These are phyloP conservation scores for Daldinia sp. DNA, from an alignment of 2,329 filamentous ascomycete genomes.

Conservation along the genomic window DNA sequence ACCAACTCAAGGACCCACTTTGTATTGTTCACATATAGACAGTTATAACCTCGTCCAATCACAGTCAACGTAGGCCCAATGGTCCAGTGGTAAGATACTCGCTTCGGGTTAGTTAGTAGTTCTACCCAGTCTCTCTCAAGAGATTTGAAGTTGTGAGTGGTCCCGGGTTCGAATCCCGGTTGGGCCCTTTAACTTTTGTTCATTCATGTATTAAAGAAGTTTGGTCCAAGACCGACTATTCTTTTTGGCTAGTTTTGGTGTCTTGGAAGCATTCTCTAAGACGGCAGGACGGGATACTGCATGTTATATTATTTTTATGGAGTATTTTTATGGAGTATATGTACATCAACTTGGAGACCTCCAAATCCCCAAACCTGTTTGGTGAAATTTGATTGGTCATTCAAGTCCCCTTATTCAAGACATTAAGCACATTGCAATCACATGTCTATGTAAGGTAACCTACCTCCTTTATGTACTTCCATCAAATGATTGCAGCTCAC, in stretches of 20 bases:
- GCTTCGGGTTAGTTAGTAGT: constrained; percentile 29
- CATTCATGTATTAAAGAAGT: neutral
- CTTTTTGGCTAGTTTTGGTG: neutral
- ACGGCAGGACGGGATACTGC: neutral
- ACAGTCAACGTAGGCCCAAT: constrained; percentile 33
- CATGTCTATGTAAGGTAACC: too few relatives aligned
- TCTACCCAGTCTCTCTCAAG: neutral
- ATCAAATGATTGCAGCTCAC: too few relatives aligned
- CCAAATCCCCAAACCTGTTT: neutral
- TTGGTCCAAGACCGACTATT: neutral
- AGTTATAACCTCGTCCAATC: neutral
- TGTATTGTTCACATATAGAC: neutral
- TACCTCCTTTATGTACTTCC: neutral
- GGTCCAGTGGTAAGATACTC: constrained; percentile 40
- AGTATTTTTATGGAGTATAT: neutral
- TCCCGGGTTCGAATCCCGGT: constrained; percentile 42
- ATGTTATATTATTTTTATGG: neutral
- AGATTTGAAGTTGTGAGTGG: constrained; percentile 26
- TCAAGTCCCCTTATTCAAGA: neutral
- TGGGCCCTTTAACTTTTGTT: constrained; percentile 29
- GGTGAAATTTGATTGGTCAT: neutral
- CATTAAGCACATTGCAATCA: too few relatives aligned
- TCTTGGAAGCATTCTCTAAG: neutral
- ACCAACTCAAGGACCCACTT: neutral
- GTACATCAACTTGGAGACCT: neutral